Conservation (phyloP, 345 rosid genomes). For the Cardamine occulta region DNA sequence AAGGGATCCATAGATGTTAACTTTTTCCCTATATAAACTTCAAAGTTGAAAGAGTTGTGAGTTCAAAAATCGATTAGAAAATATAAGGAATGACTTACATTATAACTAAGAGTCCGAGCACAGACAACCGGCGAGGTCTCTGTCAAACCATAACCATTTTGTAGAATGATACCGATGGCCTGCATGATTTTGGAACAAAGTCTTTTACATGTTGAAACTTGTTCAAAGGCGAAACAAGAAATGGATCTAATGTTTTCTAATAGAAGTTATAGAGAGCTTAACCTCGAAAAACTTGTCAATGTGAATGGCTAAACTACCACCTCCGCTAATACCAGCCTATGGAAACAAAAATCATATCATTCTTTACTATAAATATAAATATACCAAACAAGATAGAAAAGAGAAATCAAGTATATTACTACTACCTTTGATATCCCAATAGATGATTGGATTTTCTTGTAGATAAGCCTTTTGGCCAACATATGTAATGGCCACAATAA, state of each 20-base stretch:
- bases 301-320: slow-evolving; percentile 82
- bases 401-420: background rate
- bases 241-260: background rate
- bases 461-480: slow-evolving; percentile 75
- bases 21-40: background rate
- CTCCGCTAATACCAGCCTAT: slow-evolving; percentile 97
- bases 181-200: slow-evolving; percentile 44
- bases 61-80: background rate
- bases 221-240: background rate
- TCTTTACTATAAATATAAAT: slow-evolving; percentile 10
- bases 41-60: background rate
- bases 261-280: slow-evolving; percentile 7
- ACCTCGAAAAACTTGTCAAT: slow-evolving; percentile 96
- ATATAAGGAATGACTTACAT: slow-evolving; percentile 55
- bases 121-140: slow-evolving; percentile 91
- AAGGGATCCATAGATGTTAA: background rate
- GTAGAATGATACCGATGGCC: slow-evolving; percentile 87
- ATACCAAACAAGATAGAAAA: background rate
- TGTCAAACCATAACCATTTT: slow-evolving; percentile 94
- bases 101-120: slow-evolving; percentile 65
- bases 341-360: slow-evolving; percentile 28
- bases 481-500: slow-evolving; percentile 79
- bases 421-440: slow-evolving; percentile 88
- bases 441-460: slow-evolving; percentile 74
- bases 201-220: slow-evolving; percentile 19